These are phyloP conservation scores for Malassezia caprae DNA, from an alignment of 1,284 basidiomycete species.

Conservation along the genomic window DNA sequence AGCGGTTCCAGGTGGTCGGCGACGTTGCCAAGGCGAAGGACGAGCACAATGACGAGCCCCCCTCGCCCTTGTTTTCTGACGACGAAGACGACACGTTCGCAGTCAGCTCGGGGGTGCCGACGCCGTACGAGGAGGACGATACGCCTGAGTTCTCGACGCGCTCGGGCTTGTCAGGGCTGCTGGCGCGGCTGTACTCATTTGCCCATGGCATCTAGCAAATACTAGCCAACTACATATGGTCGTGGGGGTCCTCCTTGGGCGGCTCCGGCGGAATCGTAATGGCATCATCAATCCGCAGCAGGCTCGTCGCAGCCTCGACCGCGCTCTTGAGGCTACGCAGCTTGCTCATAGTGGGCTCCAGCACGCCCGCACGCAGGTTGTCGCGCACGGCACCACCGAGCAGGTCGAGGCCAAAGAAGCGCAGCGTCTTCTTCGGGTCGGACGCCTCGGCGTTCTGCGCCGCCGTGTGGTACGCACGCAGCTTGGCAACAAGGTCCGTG, in stretches of 20 bases:
- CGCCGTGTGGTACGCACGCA: slow-evolving; percentile 87
- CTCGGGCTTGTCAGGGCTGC: not conserved
- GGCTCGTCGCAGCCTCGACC: slow-evolving; percentile 87
- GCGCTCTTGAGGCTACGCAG: slow-evolving; percentile 91
- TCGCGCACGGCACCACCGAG: slow-evolving; percentile 88
- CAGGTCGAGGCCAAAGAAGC: slow-evolving; percentile 90
- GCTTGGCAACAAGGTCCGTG: slow-evolving; percentile 90
- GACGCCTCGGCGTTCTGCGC: slow-evolving; percentile 75
- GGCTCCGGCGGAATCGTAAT: slow-evolving; percentile 40
- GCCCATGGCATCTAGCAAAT: not conserved
- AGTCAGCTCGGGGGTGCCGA: not conserved
- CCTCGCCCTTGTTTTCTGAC: slow-evolving; percentile 15
- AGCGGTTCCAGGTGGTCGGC: slow-evolving; percentile 29
- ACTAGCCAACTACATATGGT: slow-evolving; percentile 33
- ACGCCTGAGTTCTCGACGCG: not conserved
- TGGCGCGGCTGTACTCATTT: not conserved
- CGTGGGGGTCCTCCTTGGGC: slow-evolving; percentile 43
- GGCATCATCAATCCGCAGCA: slow-evolving; percentile 85
- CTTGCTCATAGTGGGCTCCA: slow-evolving; percentile 95
- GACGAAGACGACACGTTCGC: slow-evolving; percentile 2
- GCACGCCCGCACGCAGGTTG: slow-evolving; percentile 81
- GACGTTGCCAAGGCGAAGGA: slow-evolving; percentile 1
- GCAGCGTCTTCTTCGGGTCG: slow-evolving; percentile 87
- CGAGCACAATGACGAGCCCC: slow-evolving; percentile 1
- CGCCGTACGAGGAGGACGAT: not conserved